Evolutionary conservation across 129 eudicot species (phyloP).

Genomic region (Flaveria ramosissima): DNA sequence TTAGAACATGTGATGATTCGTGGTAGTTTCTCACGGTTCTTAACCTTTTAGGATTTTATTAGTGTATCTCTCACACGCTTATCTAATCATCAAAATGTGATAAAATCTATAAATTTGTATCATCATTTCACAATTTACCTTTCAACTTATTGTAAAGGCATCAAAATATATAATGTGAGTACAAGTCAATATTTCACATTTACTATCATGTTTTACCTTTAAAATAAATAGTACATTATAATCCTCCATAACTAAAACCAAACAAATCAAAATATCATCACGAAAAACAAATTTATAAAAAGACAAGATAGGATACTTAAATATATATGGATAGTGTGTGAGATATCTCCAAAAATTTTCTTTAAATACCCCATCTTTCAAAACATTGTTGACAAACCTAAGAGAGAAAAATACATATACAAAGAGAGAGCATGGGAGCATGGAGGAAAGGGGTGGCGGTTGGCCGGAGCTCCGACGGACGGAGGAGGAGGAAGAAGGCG

Average conservation of each 20-base stretch:
- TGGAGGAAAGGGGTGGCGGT: conserved; percentile 38
- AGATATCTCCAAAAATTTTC: conserved; percentile 11
- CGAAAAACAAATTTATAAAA: background rate
- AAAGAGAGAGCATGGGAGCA: conserved; percentile 29
- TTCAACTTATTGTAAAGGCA: too few relatives aligned
- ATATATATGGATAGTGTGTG: conserved; percentile 1
- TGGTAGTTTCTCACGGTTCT: too few relatives aligned
- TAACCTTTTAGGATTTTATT: too few relatives aligned
- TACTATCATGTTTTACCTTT: background rate
- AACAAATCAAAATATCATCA: background rate
- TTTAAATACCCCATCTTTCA: conserved; percentile 27
- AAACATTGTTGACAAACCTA: conserved; percentile 16
- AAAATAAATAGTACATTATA: background rate
- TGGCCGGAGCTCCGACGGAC: conserved; percentile 34
- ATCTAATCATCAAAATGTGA: too few relatives aligned
- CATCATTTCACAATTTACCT: background rate
- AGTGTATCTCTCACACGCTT: too few relatives aligned
- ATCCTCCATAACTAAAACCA: background rate
- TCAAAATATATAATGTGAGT: background rate
- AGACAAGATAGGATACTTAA: conserved; percentile 1
- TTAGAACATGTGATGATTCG: too few relatives aligned
- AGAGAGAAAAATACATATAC: background rate
- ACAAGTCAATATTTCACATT: background rate
- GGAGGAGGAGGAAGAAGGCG: conserved; percentile 21
- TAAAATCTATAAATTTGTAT: too few relatives aligned